A percentile compares a stretch with the other conserved stretches of the same genome.
Conservation (phyloP, 176 grass and related monocot genomes). For the Thalia dealbata region DNA sequence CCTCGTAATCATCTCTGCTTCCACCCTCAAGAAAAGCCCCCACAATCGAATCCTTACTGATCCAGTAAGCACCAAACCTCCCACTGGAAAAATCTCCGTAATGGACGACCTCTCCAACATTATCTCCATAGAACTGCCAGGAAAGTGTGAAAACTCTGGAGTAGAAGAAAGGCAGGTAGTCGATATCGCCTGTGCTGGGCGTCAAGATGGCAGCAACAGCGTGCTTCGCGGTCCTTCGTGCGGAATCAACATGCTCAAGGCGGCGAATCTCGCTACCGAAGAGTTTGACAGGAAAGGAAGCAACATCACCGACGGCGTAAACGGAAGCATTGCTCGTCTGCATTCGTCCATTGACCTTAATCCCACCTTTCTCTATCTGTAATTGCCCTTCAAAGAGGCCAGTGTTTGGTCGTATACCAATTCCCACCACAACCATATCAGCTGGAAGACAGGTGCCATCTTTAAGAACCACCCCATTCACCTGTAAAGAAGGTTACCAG, state of each 20-base stretch:
- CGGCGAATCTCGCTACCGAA: constrained; percentile 55
- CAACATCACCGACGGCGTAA: constrained; percentile 84
- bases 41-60: constrained; percentile 36
- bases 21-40: constrained; percentile 92
- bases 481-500: constrained; percentile 30
- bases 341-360: constrained; percentile 86
- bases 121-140: constrained; percentile 97
- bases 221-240: constrained; percentile 77
- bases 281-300: constrained; percentile 68
- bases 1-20: constrained; percentile 56
- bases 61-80: constrained; percentile 79
- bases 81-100: constrained; percentile 52
- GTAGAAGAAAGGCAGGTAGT: constrained; percentile 95
- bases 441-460: constrained; percentile 57
- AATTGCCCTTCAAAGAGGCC: constrained; percentile 81
- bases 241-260: constrained; percentile 87
- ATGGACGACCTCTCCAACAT: constrained; percentile 63
- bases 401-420: constrained; percentile 78
- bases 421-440: constrained; percentile 91
- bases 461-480: constrained; percentile 60
- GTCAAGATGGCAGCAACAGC: constrained; percentile 75
- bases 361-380: constrained; percentile 64
- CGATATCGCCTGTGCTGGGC: constrained; percentile 49
- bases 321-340: constrained; percentile 69
- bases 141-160: constrained; percentile 84